phyloP scores from a whole-genome alignment of 768 basidiomycete genomes.

The Postia placenta region DNA sequence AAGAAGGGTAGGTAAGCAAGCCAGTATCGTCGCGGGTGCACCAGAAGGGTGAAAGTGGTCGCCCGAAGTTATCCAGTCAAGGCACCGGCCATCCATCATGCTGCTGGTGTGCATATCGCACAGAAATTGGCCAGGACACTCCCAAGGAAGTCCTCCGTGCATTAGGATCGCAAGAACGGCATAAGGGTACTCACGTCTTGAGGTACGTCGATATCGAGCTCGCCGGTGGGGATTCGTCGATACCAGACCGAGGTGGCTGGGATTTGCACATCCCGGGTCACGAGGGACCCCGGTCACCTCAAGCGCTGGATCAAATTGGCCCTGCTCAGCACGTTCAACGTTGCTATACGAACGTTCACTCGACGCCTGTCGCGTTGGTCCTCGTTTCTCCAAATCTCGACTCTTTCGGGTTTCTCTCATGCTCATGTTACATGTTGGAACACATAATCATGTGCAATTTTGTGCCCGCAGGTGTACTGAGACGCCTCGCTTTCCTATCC shows the following conservation, averaged over 20 bases:
- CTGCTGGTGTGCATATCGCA: neutral
- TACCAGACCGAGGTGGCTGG: neutral
- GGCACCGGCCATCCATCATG: constrained; percentile 13
- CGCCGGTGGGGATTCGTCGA: constrained; percentile 16
- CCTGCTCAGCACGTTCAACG: too few relatives aligned
- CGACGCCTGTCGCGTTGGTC: too few relatives aligned
- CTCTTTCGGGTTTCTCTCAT: too few relatives aligned
- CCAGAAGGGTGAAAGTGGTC: neutral
- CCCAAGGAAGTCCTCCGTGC: neutral
- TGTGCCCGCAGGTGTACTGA: too few relatives aligned
- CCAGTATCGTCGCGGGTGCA: neutral
- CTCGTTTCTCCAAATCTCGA: too few relatives aligned
- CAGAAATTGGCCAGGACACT: neutral
- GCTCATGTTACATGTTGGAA: too few relatives aligned
- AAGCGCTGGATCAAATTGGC: too few relatives aligned
- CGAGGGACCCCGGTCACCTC: too few relatives aligned
- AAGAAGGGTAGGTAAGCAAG: constrained; percentile 18
- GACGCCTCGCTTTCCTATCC: too few relatives aligned
- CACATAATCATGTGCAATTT: too few relatives aligned
- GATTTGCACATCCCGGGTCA: too few relatives aligned
- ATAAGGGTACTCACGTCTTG: constrained; percentile 42
- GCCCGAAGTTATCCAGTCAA: constrained; percentile 8
- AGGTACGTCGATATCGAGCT: constrained; percentile 25
- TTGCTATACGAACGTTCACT: too few relatives aligned
- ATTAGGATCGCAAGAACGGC: constrained; percentile 5